Evolutionary conservation across 768 basidiomycete genomes (phyloP).

Genomic region (Macrolepiota fuliginosa): DNA sequence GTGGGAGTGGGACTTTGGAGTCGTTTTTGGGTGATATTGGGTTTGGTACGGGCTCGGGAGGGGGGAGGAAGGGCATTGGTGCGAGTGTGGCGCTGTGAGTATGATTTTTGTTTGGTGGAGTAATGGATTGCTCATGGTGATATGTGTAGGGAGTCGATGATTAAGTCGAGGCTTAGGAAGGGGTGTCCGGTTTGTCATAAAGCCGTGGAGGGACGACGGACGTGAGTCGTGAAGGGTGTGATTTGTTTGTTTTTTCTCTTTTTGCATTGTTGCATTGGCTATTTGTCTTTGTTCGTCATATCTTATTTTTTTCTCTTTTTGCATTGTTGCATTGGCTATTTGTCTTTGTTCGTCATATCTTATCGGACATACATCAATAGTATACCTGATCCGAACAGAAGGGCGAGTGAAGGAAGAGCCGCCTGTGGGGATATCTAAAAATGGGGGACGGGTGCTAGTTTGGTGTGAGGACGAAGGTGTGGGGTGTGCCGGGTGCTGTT

Average conservation of each 20-base stretch:
- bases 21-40: conserved; percentile 11
- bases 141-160: conserved; percentile 17
- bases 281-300: not conserved
- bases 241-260: not conserved
- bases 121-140: not conserved
- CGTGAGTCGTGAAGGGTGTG: not conserved
- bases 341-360: not conserved
- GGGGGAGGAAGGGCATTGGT: conserved; percentile 46
- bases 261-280: not conserved
- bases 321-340: not conserved
- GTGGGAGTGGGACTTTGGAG: conserved; percentile 15
- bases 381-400: not conserved
- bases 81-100: conserved; percentile 82
- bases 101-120: not conserved
- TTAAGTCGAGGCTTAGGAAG: conserved; percentile 10
- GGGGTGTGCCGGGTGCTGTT: too few relatives aligned
- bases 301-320: not conserved
- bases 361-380: not conserved
- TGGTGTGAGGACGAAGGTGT: too few relatives aligned
- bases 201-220: conserved; percentile 9
- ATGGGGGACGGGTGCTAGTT: too few relatives aligned
- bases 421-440: too few relatives aligned
- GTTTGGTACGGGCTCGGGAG: conserved; percentile 22
- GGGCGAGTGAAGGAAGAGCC: not conserved
- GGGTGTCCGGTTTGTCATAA: conserved; percentile 19